These are phyloP conservation scores for Alternaria incomplexa DNA, from an alignment of 2,329 filamentous ascomycete species.

Conservation along the genomic window DNA sequence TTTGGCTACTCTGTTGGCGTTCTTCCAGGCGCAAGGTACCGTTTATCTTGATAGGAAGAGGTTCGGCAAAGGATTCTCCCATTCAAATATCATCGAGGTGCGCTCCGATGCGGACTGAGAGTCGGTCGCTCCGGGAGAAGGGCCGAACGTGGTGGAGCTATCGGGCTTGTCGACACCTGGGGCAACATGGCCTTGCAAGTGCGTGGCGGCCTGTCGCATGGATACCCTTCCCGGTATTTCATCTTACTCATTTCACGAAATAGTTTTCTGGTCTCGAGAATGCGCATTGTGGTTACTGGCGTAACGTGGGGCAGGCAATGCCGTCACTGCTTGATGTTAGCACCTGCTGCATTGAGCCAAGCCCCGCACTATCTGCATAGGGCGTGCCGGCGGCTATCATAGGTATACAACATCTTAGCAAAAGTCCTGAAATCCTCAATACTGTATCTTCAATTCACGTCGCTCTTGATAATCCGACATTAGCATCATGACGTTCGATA, in stretches of 20 bases:
- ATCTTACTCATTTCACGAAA: background rate
- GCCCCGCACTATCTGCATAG: conserved; percentile 12
- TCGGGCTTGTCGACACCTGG: background rate
- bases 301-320: conserved; percentile 7
- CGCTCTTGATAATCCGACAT: too few relatives aligned
- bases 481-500: conserved; percentile 54
- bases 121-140: too few relatives aligned
- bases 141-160: background rate
- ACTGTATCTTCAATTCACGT: background rate
- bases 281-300: background rate
- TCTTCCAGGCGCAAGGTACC: too few relatives aligned
- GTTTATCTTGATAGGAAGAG: too few relatives aligned
- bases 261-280: background rate
- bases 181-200: background rate
- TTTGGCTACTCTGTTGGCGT: background rate
- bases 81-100: background rate
- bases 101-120: too few relatives aligned
- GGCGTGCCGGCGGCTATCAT: conserved; percentile 4
- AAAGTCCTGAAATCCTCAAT: background rate
- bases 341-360: conserved; percentile 15
- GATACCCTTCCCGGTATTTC: background rate
- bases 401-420: background rate
- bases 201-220: background rate
- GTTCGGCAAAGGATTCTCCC: too few relatives aligned
- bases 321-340: conserved; percentile 3